phyloP scores from a whole-genome alignment of 176 grass and related monocot genomes.

The Otatea glauca region DNA sequence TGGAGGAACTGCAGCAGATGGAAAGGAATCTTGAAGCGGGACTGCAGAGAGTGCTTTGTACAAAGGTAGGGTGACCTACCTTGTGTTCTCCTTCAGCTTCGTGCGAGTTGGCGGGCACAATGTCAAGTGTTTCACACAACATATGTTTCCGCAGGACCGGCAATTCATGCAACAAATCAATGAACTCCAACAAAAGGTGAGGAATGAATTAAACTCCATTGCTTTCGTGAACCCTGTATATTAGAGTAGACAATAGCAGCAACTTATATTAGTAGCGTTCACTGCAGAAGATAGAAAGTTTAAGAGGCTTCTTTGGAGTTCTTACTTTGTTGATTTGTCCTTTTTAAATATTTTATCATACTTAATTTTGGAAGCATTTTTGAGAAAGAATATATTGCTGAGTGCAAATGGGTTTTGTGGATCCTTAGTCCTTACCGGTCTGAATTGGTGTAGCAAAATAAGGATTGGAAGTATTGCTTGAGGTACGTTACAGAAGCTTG shows the following conservation, averaged over 20 bases:
- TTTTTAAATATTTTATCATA: neutral
- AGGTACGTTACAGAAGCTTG: neutral
- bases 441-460: neutral
- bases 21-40: constrained; percentile 87
- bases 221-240: neutral
- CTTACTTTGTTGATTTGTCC: neutral
- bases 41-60: constrained; percentile 68
- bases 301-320: neutral
- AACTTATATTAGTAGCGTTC: neutral
- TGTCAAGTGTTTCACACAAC: constrained; percentile 23
- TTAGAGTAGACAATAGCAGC: neutral
- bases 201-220: constrained; percentile 24
- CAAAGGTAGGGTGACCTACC: constrained; percentile 62
- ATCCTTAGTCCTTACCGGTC: neutral
- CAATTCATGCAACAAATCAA: constrained; percentile 81
- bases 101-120: neutral
- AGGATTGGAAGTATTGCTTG: neutral
- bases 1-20: constrained; percentile 75
- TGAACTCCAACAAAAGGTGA: constrained; percentile 75
- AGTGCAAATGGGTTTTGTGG: neutral
- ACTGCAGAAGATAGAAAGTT: neutral
- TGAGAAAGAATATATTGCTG: neutral
- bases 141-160: constrained; percentile 57
- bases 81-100: constrained; percentile 24
- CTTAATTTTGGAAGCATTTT: neutral